phyloP scores from a whole-genome alignment of 2,329 filamentous ascomycete species.

The Ampelomyces quisqualis region DNA sequence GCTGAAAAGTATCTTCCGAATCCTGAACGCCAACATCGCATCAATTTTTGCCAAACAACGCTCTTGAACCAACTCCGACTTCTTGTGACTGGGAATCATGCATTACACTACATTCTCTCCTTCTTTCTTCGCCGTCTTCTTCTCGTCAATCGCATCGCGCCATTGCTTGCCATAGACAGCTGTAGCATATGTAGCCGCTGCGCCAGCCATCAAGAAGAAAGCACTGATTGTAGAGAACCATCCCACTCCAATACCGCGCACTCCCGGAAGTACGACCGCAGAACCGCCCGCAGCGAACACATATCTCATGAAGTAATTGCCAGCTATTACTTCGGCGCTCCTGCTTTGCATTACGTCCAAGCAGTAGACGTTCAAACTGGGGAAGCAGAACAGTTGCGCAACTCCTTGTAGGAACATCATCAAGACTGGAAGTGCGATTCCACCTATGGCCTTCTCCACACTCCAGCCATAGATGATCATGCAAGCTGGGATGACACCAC shows the following conservation, averaged over 20 bases:
- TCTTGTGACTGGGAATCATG: background rate
- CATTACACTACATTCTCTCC: conserved; percentile 25
- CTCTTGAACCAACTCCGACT: too few relatives aligned
- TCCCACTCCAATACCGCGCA: conserved; percentile 74
- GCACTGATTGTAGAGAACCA: conserved; percentile 76
- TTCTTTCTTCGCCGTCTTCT: conserved; percentile 45
- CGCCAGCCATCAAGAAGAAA: conserved; percentile 54
- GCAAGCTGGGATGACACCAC: conserved; percentile 59
- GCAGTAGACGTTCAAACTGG: conserved; percentile 76
- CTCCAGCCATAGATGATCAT: conserved; percentile 71
- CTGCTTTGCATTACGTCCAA: conserved; percentile 75
- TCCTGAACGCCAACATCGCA: too few relatives aligned
- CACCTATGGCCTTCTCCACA: conserved; percentile 57
- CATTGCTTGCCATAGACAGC: conserved; percentile 54
- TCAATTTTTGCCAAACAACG: too few relatives aligned
- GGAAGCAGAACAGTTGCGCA: conserved; percentile 74
- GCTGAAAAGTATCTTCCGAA: too few relatives aligned
- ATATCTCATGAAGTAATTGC: conserved; percentile 78
- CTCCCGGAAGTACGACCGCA: conserved; percentile 70
- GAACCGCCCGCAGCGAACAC: conserved; percentile 70
- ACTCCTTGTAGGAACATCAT: conserved; percentile 74
- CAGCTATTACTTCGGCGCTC: conserved; percentile 70
- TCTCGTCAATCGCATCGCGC: conserved; percentile 57
- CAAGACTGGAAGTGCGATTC: conserved; percentile 64
- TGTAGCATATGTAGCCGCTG: conserved; percentile 51